These are phyloP conservation scores for Dysphania ambrosioides DNA, from an alignment of 148 eudicot genomes.

Conservation along the genomic window DNA sequence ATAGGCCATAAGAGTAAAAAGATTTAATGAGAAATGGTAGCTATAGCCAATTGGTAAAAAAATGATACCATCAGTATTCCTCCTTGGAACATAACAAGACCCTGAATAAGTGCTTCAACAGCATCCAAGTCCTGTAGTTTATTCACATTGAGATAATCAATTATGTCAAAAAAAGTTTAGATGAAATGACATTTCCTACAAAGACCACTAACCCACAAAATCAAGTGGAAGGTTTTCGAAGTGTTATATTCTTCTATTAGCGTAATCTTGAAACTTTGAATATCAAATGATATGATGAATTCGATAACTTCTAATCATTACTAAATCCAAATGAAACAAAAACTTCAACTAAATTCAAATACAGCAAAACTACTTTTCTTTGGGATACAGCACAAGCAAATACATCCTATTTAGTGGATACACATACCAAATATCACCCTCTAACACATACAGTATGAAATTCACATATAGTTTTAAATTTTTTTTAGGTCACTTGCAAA, in stretches of 20 bases:
- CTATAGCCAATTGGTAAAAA: too few relatives aligned
- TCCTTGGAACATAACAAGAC: conserved; percentile 97
- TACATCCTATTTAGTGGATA: not conserved
- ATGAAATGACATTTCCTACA: not conserved
- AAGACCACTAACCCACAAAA: not conserved
- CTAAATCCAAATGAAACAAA: too few relatives aligned
- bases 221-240: not conserved
- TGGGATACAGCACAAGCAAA: not conserved
- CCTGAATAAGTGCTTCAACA: conserved; percentile 97
- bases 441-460: not conserved
- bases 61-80: conserved; percentile 89
- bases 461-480: not conserved
- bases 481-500: not conserved
- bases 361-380: too few relatives aligned
- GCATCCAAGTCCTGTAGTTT: conserved; percentile 99
- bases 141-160: too few relatives aligned
- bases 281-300: too few relatives aligned
- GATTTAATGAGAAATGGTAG: not conserved
- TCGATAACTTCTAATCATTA: too few relatives aligned
- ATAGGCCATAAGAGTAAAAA: not conserved
- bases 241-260: too few relatives aligned
- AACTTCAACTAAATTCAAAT: too few relatives aligned
- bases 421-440: not conserved
- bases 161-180: not conserved
- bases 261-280: too few relatives aligned